Conservation (phyloP, 2,329 filamentous ascomycete genomes). For the Cladosporium sp. region DNA sequence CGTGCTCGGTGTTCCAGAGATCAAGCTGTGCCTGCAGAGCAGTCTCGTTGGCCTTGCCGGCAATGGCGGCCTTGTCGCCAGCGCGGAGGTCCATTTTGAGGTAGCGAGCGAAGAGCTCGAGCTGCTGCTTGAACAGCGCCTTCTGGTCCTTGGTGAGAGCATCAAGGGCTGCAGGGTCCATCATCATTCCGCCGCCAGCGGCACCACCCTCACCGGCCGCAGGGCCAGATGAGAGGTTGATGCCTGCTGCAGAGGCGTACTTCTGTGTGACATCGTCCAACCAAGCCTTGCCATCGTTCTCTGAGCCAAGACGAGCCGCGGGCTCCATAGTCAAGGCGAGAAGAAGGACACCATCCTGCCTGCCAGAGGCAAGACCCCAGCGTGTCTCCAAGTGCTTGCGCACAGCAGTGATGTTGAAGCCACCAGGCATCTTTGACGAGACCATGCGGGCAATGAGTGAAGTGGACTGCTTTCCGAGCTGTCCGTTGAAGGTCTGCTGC, state of each 20-base stretch:
- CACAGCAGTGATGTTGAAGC: constrained; percentile 96
- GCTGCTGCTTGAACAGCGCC: constrained; percentile 95
- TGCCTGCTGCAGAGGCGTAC: constrained; percentile 79
- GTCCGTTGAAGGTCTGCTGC: constrained; percentile 98
- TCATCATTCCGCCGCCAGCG: constrained; percentile 90
- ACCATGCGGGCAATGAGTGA: constrained; percentile 92
- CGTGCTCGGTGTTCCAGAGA: constrained; percentile 92
- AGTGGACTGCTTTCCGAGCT: constrained; percentile 93
- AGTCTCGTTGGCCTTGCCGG: constrained; percentile 80
- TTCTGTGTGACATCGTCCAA: constrained; percentile 86
- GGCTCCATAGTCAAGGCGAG: constrained; percentile 93
- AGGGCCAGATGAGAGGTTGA: constrained; percentile 73
- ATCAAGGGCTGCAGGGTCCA: constrained; percentile 96
- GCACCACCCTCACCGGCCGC: constrained; percentile 71
- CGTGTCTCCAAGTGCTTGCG: constrained; percentile 92
- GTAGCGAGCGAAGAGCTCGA: constrained; percentile 92
- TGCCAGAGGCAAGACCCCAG: constrained; percentile 83
- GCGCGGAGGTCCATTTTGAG: constrained; percentile 94
- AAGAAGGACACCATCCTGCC: constrained; percentile 88
- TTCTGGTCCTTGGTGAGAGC: constrained; percentile 96
- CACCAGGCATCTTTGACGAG: constrained; percentile 98
- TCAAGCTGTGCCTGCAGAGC: constrained; percentile 91
- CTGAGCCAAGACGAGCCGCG: constrained; percentile 79
- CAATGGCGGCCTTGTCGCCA: constrained; percentile 91
- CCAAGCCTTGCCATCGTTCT: constrained; percentile 88